Percentiles rank a stretch among this genome's conserved stretches.
These are phyloP conservation scores for Fusarium sp. DNA, from an alignment of 2,329 filamentous ascomycete species.

Conservation along the genomic window DNA sequence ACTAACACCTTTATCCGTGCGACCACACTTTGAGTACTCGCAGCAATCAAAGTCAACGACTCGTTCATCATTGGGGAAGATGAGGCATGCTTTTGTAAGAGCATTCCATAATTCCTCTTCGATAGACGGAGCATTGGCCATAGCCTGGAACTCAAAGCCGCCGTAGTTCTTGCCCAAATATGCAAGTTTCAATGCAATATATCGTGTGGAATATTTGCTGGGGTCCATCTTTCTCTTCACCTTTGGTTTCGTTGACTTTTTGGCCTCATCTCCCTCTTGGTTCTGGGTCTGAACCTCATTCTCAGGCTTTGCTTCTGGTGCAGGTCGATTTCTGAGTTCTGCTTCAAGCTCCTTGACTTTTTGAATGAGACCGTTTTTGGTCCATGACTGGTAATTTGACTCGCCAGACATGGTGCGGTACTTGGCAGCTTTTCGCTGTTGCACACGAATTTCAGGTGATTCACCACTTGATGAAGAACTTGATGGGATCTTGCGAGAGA, in stretches of 20 bases:
- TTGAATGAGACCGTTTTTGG: slow-evolving; percentile 74
- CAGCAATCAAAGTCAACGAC: slow-evolving; percentile 83
- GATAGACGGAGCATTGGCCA: slow-evolving; percentile 80
- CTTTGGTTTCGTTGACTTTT: slow-evolving; percentile 54
- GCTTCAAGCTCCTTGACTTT: slow-evolving; percentile 76
- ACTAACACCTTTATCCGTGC: slow-evolving; percentile 93
- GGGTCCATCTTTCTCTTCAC: slow-evolving; percentile 75
- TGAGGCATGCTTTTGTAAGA: slow-evolving; percentile 82
- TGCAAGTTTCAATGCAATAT: slow-evolving; percentile 91
- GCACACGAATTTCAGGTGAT: slow-evolving; percentile 20
- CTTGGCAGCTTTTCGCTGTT: slow-evolving; percentile 30
- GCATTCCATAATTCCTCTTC: slow-evolving; percentile 97
- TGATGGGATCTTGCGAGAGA: slow-evolving; percentile 12
- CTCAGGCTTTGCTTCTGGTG: slow-evolving; percentile 37
- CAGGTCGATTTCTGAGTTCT: slow-evolving; percentile 66
- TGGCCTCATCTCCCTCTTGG: slow-evolving; percentile 19
- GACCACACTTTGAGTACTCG: slow-evolving; percentile 94
- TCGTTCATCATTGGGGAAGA: slow-evolving; percentile 75
- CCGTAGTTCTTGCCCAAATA: slow-evolving; percentile 93
- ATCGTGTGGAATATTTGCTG: slow-evolving; percentile 82
- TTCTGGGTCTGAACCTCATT: slow-evolving; percentile 5
- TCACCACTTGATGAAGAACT: slow-evolving; percentile 44
- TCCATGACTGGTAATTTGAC: slow-evolving; percentile 73
- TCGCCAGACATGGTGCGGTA: slow-evolving; percentile 51
- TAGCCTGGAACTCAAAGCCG: slow-evolving; percentile 88